These are phyloP conservation scores for Leishmania major DNA, from an alignment of 208 protist genomes.

Conservation along the genomic window DNA sequence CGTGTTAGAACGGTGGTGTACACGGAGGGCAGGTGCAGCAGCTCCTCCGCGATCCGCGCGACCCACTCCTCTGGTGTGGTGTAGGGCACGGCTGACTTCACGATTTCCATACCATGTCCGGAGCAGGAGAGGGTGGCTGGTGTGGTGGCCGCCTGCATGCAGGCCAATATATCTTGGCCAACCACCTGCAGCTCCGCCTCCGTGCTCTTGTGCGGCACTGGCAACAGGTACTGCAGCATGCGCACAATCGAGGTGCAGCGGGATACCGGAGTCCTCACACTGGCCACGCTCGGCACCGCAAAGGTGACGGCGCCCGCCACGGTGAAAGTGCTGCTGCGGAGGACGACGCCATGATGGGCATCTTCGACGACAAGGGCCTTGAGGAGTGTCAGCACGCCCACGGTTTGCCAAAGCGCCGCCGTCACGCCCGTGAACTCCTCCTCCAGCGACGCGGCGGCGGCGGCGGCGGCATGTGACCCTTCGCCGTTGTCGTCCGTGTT, in stretches of 20 bases:
- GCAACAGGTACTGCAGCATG: slow-evolving; percentile 70
- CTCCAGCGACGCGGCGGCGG: slow-evolving; percentile 7
- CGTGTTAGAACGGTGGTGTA: slow-evolving; percentile 44
- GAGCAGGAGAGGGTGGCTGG: not conserved
- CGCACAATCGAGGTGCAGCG: slow-evolving; percentile 38
- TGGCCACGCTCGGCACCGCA: slow-evolving; percentile 22
- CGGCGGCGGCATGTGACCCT: not conserved
- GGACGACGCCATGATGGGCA: slow-evolving; percentile 20
- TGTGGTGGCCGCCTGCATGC: not conserved
- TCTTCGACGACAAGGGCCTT: slow-evolving; percentile 53
- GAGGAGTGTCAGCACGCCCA: slow-evolving; percentile 66
- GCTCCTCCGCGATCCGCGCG: slow-evolving; percentile 25
- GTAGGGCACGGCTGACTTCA: slow-evolving; percentile 18
- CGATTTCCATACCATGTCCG: not conserved
- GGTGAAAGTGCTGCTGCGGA: slow-evolving; percentile 18
- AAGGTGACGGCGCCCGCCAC: slow-evolving; percentile 21
- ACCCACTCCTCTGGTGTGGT: slow-evolving; percentile 32
- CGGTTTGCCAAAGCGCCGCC: slow-evolving; percentile 51
- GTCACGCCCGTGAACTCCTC: slow-evolving; percentile 11
- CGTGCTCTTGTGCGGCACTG: slow-evolving; percentile 11
- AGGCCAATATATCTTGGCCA: slow-evolving; percentile 5
- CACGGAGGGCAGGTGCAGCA: slow-evolving; percentile 59
- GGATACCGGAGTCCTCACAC: slow-evolving; percentile 29
- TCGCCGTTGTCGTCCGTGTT: slow-evolving; percentile 8
- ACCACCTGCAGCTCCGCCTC: slow-evolving; percentile 12